Base-by-base conservation (phyloP, 2,329 filamentous ascomycete species). In the Cladosporium sp. region DNA sequence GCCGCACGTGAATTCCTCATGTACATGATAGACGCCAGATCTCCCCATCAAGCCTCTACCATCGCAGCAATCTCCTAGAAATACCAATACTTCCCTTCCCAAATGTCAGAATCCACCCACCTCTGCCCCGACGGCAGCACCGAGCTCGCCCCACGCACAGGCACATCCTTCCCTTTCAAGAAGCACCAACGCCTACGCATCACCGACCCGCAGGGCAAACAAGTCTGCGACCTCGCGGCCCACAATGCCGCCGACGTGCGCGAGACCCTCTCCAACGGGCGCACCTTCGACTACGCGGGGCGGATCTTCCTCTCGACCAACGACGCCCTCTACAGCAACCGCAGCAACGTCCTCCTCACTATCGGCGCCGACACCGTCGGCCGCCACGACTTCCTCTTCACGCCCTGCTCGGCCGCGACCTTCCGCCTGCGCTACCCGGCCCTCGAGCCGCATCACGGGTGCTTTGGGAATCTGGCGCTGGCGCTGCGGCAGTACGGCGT, bases 391-490 rank as follows among this genome's bases (percentile, higher is more conserved):
- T 60, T 60, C 24, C 38, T 60, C 2, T 39, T 59, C 19, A 59
- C 58, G 19, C 58, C 57, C 15, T 60, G 55, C 45, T 59, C 57
- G 2, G 53, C 55, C 15, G 56, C 56, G 34, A 59, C 58, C 3
- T 60, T 58, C 42, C 52, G 58, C 5, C 58, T 61, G 13, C 57
- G 58, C 15, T 62, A 61, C 29, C 55, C 54, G 4, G 54, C 62
- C 50, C 54, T 58, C 29, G 57, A 63, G 3, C 60, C 60, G 1
- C 57, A 58, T 37, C 57, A 53, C 37, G 61, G 61, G 8, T 63
- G 61, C 32, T 62, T 61, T 50, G 61, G 61, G 11, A 63, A 63
- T 40, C 54, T 63, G 5, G 57, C 57, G 1, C 43, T 54, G 19
- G 59, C 58, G 7, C 49, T 63, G 15, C 32, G 51, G 36, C 40